phyloP scores from a whole-genome alignment of 2,329 filamentous ascomycete species.

The Curvularia hawaiiensis region DNA sequence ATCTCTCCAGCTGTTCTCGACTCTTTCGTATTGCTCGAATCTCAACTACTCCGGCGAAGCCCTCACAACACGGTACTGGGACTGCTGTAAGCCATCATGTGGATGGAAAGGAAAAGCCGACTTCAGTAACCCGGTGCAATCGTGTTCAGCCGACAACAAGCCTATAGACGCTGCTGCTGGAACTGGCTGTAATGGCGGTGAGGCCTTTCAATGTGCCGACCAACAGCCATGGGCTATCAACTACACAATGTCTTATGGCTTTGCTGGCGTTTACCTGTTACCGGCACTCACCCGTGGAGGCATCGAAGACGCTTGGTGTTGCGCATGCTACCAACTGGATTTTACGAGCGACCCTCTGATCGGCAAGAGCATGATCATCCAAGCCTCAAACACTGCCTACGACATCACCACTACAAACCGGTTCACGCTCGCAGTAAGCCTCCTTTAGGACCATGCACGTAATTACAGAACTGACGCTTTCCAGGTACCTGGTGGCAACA shows the following conservation, averaged over 20 bases:
- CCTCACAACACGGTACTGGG: conserved; percentile 50
- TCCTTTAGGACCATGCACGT: not conserved
- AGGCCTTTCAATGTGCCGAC: conserved; percentile 62
- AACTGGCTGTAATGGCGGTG: conserved; percentile 61
- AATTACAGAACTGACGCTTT: conserved; percentile 15
- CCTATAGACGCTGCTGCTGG: conserved; percentile 55
- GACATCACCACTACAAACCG: conserved; percentile 41
- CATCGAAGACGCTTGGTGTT: conserved; percentile 68
- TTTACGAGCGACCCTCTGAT: conserved; percentile 61
- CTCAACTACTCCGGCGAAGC: conserved; percentile 40
- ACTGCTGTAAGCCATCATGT: conserved; percentile 75
- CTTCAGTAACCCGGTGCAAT: conserved; percentile 57
- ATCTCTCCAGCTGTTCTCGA: conserved; percentile 31
- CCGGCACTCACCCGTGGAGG: conserved; percentile 44
- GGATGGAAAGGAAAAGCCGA: conserved; percentile 63
- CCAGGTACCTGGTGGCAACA: conserved; percentile 46
- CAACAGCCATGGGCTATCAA: conserved; percentile 67
- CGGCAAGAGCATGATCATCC: conserved; percentile 68
- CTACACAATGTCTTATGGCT: conserved; percentile 65
- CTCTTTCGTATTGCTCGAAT: conserved; percentile 24
- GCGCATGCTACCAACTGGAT: conserved; percentile 66
- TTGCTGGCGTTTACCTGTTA: conserved; percentile 63
- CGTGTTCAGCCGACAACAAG: conserved; percentile 62
- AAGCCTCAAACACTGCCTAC: conserved; percentile 65
- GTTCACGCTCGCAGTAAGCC: conserved; percentile 45